Evolutionary conservation across 495 filamentous ascomycete species (phyloP), one percentile per base, ranked within the genome.

Genomic region (Chlorociboria aeruginascens): DNA sequence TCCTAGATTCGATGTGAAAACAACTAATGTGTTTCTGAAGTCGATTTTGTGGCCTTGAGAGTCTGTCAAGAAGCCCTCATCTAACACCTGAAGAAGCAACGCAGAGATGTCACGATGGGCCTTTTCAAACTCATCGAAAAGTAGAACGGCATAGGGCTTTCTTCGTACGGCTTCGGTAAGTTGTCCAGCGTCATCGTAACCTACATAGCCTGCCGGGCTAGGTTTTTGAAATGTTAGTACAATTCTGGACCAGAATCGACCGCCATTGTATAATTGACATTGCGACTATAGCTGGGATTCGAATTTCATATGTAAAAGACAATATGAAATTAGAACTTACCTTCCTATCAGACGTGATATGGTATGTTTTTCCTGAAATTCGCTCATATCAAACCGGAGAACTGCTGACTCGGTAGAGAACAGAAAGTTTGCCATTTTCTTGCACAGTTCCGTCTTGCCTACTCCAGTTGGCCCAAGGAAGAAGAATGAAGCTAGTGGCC

Each of bases 111-210:
- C 92, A 17, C 85, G 81, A 60, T 97, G 90, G 2, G 90, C 90
- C 61, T 98, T 96, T 62, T 97, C 90, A 59, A 95, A 98, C 57
- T 97, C 92, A 65, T 98, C 92, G 53, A 98, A 94, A 1, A 98
- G 70, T 0, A 98, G 69, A 6, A 98, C 85, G 1, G 92, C 92
- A 56, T 98, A 97, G 1, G 92, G 92, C 61, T 97, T 98, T 43
- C 92, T 77, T 40, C 92, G 75, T 2, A 98, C 88, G 14, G 92
- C 92, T 62, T 98, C 92, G 1, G 92, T 97, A 7, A 98, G 75
- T 63, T 98, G 92, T 7, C 92, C 92, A 14, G 90, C 88, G 62
- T 98, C 92, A 33, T 98, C 92, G 60, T 98, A 98, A 8, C 92
- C 92, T 16, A 98, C 81, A 64, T 95, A 96, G 11, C 90, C 90